Evolutionary conservation across 805 yeast species (phyloP), one percentile per base, ranked within the genome.

Genomic region (Kodamaea laetipori): DNA sequence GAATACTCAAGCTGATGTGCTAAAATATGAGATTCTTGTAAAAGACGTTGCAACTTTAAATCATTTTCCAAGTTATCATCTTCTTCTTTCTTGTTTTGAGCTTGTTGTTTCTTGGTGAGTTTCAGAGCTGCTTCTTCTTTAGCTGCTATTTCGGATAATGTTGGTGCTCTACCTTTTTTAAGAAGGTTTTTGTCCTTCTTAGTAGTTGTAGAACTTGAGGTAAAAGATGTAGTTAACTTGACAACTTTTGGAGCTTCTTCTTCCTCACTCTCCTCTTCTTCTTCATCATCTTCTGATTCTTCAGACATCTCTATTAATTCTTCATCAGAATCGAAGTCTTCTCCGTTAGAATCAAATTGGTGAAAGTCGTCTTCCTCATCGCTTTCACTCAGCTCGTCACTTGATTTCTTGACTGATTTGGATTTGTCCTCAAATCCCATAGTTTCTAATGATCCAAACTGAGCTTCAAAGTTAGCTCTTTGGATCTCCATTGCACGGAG

Each of bases 11-110:
- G 56, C 12, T 63, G 58, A 38, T 63, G 62, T 6, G 77, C 67
- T 34, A 79, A 60, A 18, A 86, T 79, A 60, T 86, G 92, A 0
- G 92, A 84, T 60, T 86, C 94, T 46, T 74, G 69, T 18, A 86
- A 58, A 33, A 86, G 74, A 45, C 90, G 65, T 57, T 86, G 90
- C 37, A 86, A 65, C 52, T 82, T 86, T n/a, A 84, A 55, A 60
- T 85, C 94, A 51, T 84, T 83, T 47, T 82, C 76, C 48, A 84
- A 53, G 53, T 85, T 79, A 19, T 82, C 76, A 6, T 55, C 60
- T 41, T 71, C 75, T 44, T 71, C 77, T 48, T 65, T 57, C 23
- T 64, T 63, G 6, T 66, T 60, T 49, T 65, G 53, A 31, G 61
- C 58, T 48, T 61, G 59, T 47, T 67, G 72, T 48, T 59, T 64